These are phyloP conservation scores for Vaccinium macrocarpon DNA, from an alignment of 148 eudicot species.

Conservation along the genomic window DNA sequence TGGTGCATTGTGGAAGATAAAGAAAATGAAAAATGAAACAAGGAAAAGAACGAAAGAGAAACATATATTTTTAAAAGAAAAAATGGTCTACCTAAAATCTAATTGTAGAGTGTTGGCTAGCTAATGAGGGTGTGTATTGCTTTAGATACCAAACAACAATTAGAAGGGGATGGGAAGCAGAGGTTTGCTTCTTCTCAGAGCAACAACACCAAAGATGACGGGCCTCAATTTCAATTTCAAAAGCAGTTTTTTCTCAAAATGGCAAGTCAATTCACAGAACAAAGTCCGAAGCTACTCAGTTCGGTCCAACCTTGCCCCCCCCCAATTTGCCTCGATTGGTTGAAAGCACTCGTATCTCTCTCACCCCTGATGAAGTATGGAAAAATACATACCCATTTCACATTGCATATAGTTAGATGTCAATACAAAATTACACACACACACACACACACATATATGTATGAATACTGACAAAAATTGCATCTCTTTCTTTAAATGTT, in stretches of 20 bases:
- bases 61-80: neutral
- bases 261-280: neutral
- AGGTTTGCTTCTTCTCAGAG: conserved; percentile 25
- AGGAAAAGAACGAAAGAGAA: neutral
- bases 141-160: neutral
- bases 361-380: conserved; percentile 63
- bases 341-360: conserved; percentile 82
- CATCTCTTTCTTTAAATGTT: neutral
- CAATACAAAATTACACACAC: too few species aligned
- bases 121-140: neutral
- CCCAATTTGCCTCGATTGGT: conserved; percentile 76
- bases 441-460: too few species aligned
- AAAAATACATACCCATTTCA: neutral
- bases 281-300: conserved; percentile 21
- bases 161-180: conserved; percentile 24
- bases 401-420: neutral
- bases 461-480: neutral
- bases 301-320: conserved; percentile 52
- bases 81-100: neutral
- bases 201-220: conserved; percentile 1
- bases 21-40: neutral
- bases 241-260: conserved; percentile 16
- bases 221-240: conserved; percentile 11
- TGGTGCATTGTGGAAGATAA: too few species aligned
- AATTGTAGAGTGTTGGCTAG: neutral